phyloP scores from a whole-genome alignment of 805 yeast species.

The Yarrowia hollandica region DNA sequence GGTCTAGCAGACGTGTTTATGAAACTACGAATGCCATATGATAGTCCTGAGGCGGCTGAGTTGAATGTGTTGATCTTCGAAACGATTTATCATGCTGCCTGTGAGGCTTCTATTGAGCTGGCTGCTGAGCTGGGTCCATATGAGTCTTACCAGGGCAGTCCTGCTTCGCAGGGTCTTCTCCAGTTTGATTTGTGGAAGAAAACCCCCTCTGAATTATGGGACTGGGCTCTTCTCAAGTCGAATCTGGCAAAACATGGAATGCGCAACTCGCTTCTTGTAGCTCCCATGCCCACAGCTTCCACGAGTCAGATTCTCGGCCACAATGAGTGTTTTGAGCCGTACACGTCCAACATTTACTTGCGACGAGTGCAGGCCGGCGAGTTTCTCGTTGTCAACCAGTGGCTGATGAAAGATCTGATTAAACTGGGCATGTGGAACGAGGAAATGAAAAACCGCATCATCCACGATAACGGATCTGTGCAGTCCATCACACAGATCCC shows the following conservation, averaged over 20 bases:
- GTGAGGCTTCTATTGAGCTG: slow-evolving; percentile 79
- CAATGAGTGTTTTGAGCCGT: slow-evolving; percentile 92
- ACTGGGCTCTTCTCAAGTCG: slow-evolving; percentile 70
- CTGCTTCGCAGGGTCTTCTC: slow-evolving; percentile 74
- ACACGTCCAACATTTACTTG: slow-evolving; percentile 83
- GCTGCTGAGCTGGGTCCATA: slow-evolving; percentile 72
- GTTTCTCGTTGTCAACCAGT: slow-evolving; percentile 83
- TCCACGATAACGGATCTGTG: slow-evolving; percentile 78
- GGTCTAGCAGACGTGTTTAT: slow-evolving; percentile 89
- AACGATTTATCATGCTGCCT: slow-evolving; percentile 88
- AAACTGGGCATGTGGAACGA: slow-evolving; percentile 78
- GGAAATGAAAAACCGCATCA: slow-evolving; percentile 67
- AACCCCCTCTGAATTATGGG: slow-evolving; percentile 71
- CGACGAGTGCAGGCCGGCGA: slow-evolving; percentile 91
- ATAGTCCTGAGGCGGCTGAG: slow-evolving; percentile 66
- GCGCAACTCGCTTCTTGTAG: slow-evolving; percentile 81
- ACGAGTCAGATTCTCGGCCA: slow-evolving; percentile 91
- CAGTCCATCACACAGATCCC: slow-evolving; percentile 74
- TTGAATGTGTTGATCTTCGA: slow-evolving; percentile 83
- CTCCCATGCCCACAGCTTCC: slow-evolving; percentile 97
- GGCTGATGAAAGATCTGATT: slow-evolving; percentile 73
- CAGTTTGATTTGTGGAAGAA: slow-evolving; percentile 85
- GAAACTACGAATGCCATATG: slow-evolving; percentile 74
- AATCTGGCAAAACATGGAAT: slow-evolving; percentile 62
- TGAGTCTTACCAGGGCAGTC: slow-evolving; percentile 73